phyloP scores from a whole-genome alignment of 805 yeast species.

The Lipomyces anomalus region DNA sequence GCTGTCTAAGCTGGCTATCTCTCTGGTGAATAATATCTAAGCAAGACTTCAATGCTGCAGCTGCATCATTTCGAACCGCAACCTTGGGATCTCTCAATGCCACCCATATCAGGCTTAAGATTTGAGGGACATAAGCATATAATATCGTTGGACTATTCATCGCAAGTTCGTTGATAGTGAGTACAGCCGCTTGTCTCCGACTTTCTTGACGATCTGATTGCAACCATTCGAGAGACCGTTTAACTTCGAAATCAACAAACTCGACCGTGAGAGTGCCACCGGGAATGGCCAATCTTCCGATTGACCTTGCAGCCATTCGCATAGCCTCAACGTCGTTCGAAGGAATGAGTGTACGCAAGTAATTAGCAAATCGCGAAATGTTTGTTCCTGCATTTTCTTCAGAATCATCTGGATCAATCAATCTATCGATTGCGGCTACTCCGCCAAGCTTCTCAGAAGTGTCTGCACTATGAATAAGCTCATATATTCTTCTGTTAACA shows the following conservation, averaged over 20 bases:
- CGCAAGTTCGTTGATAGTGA: constrained; percentile 77
- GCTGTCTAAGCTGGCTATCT: constrained; percentile 61
- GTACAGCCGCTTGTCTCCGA: constrained; percentile 84
- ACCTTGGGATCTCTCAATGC: constrained; percentile 77
- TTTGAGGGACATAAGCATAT: constrained; percentile 69
- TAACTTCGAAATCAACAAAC: constrained; percentile 87
- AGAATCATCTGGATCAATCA: constrained; percentile 78
- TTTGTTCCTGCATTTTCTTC: constrained; percentile 71
- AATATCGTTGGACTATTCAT: constrained; percentile 79
- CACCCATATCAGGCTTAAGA: constrained; percentile 79
- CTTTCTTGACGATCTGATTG: constrained; percentile 66
- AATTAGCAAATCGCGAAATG: constrained; percentile 86
- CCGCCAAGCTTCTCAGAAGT: constrained; percentile 78
- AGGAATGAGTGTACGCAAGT: constrained; percentile 70
- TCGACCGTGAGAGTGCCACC: constrained; percentile 88
- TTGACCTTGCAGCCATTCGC: constrained; percentile 77
- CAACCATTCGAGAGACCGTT: constrained; percentile 84
- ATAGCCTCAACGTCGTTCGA: constrained; percentile 79
- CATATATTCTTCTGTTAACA: constrained; percentile 81
- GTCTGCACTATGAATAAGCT: constrained; percentile 70
- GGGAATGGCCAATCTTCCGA: constrained; percentile 84
- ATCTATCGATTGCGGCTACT: constrained; percentile 79
- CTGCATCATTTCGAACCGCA: constrained; percentile 75
- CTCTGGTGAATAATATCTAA: constrained; percentile 72
- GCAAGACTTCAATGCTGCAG: constrained; percentile 71